phyloP scores from a whole-genome alignment of 352 stramenopile genomes.

The Globisporangium paddicum region DNA sequence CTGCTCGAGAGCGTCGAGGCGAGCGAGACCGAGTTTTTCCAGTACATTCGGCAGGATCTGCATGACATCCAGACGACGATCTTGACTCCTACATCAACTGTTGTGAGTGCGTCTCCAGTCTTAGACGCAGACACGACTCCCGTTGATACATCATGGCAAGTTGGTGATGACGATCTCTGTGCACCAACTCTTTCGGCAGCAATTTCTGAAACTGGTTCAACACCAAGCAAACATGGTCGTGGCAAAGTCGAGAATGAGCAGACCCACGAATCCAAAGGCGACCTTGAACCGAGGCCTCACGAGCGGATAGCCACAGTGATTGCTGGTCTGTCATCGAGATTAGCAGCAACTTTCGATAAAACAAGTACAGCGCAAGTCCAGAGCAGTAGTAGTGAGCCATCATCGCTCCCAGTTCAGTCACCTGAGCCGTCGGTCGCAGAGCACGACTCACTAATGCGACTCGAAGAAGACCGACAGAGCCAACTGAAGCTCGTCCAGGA shows the following conservation, averaged over 20 bases:
- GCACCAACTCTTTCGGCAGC: too few species aligned
- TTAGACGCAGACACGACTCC: not conserved
- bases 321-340: not conserved
- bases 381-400: too few species aligned
- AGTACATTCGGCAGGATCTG: conserved; percentile 23
- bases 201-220: not conserved
- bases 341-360: not conserved
- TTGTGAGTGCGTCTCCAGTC: not conserved
- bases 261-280: not conserved
- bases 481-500: conserved; percentile 9
- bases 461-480: not conserved
- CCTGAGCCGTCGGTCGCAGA: not conserved
- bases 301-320: not conserved
- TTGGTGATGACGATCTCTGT: not conserved
- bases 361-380: too few species aligned
- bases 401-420: not conserved
- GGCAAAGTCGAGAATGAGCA: too few species aligned
- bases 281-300: not conserved
- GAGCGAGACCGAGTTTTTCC: conserved; percentile 39
- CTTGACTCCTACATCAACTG: not conserved
- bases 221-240: not conserved
- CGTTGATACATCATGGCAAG: not conserved
- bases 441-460: not conserved
- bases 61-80: conserved; percentile 23
- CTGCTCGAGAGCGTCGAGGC: conserved; percentile 33